Base-by-base conservation (phyloP, 75 land plant species). In the Picea sitchensis region DNA sequence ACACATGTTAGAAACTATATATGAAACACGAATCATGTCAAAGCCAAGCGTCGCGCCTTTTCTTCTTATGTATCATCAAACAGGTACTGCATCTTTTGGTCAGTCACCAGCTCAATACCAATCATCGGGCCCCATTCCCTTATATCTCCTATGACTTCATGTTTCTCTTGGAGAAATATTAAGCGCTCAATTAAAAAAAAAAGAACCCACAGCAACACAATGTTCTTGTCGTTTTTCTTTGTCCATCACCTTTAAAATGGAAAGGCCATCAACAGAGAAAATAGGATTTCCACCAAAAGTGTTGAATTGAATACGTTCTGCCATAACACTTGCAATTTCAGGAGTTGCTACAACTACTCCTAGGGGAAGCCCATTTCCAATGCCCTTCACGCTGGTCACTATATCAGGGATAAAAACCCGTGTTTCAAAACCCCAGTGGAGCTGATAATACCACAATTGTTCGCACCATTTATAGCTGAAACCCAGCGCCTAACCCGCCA, bases 231-330 rank as follows among this genome's bases (percentile, higher is more conserved):
- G 85, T 62, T 84, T 84, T 78, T 95, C 98, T 76, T 89, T 92
- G 77, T 95, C 98, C 68, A 95, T 41, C 23, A 95, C 94, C 60
- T 80, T 92, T 4, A 95, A 86, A 38, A 95, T 95, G 5, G 95
- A 91, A 73, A 84, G 89, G 59, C 98, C 98, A 59, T 91, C 98
- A 64, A 95, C 90, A 78, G 95, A 92, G 74, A 93, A 92, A 1
- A 95, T 95, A 69, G 95, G 98, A 78, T 95, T 95, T 69, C 98
- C 98, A 32, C 98, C 98, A 85, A 90, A 95, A 12, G 98, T 95
- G 69, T 92, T 95, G 47, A 95, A 95, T 69, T 91, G 93, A 63
- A 95, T 86, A 58, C 87, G 84, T 69, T 91, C 85, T 21, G 91
- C 78, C 86, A 95, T 31, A 18, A 84, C 91, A 76, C 77, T 75